Evolutionary conservation across 805 yeast species (phyloP).

Genomic region (Ogataea naganishii): DNA sequence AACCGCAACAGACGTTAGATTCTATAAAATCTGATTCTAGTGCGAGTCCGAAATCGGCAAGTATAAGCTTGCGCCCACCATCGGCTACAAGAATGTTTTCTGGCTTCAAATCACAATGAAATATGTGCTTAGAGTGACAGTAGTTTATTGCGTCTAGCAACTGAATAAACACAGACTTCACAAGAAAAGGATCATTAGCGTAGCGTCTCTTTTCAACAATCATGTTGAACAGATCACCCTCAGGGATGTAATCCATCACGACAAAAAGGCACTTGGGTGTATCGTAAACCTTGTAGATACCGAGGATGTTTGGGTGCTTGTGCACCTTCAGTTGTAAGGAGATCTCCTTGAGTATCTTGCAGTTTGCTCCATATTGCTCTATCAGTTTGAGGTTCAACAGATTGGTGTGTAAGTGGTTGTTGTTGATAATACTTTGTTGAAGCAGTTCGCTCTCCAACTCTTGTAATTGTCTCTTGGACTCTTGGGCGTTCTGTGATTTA

Average conservation of each 20-base stretch:
- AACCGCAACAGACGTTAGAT: conserved; percentile 75
- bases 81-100: conserved; percentile 73
- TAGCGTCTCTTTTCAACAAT: conserved; percentile 72
- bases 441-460: conserved; percentile 20
- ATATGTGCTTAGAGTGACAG: conserved; percentile 77
- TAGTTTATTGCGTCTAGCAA: conserved; percentile 74
- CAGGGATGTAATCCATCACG: conserved; percentile 78
- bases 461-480: conserved; percentile 21
- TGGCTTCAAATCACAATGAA: conserved; percentile 93
- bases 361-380: conserved; percentile 22
- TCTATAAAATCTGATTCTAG: conserved; percentile 48
- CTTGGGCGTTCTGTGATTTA: conserved; percentile 26
- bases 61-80: conserved; percentile 45
- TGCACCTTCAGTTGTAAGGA: conserved; percentile 68
- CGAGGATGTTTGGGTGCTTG: conserved; percentile 67
- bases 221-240: conserved; percentile 80
- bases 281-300: conserved; percentile 66
- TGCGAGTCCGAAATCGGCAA: conserved; percentile 90
- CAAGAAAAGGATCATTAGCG: conserved; percentile 36
- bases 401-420: conserved; percentile 19
- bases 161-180: conserved; percentile 60
- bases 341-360: conserved; percentile 53
- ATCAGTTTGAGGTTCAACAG: conserved; percentile 28
- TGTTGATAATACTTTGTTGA: conserved; percentile 15
- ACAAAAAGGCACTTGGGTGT: conserved; percentile 53